These are phyloP conservation scores for Eucalyptus brandiana DNA, from an alignment of 345 rosid genomes.

Conservation along the genomic window DNA sequence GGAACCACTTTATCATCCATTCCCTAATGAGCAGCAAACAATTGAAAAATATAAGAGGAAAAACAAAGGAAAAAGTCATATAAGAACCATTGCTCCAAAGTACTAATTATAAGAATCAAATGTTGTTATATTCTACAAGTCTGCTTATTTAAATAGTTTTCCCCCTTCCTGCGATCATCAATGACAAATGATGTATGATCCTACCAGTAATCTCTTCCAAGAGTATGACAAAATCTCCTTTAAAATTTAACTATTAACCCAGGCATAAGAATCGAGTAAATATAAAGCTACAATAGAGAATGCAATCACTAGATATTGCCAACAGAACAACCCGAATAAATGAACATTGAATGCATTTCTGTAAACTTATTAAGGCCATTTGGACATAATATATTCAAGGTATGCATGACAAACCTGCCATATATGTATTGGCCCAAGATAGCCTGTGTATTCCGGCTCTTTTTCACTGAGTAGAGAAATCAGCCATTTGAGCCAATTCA, in stretches of 20 bases:
- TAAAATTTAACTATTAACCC: neutral
- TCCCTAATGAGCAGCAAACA: conserved; percentile 20
- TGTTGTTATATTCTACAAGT: neutral
- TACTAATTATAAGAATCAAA: neutral
- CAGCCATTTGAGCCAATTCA: conserved; percentile 23
- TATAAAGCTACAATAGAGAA: neutral
- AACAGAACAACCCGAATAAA: neutral
- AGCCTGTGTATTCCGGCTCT: conserved; percentile 44
- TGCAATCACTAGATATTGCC: neutral
- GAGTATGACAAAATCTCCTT: neutral
- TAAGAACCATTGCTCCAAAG: neutral
- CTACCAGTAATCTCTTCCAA: neutral
- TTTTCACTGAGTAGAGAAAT: conserved; percentile 14
- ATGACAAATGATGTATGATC: neutral
- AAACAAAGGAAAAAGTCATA: neutral
- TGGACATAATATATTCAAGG: neutral
- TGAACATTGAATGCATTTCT: neutral
- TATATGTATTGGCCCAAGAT: conserved; percentile 60
- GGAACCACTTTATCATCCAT: conserved; percentile 71
- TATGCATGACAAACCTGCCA: conserved; percentile 47
- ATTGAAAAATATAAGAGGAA: neutral
- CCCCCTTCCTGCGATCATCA: neutral
- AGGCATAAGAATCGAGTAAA: neutral
- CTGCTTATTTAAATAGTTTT: neutral
- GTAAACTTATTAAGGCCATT: neutral